A percentile compares a stretch with the other conserved stretches of the same genome.
Conservation (phyloP, 371 early-diverging fungal species). For the Lichtheimia hyalospora region DNA sequence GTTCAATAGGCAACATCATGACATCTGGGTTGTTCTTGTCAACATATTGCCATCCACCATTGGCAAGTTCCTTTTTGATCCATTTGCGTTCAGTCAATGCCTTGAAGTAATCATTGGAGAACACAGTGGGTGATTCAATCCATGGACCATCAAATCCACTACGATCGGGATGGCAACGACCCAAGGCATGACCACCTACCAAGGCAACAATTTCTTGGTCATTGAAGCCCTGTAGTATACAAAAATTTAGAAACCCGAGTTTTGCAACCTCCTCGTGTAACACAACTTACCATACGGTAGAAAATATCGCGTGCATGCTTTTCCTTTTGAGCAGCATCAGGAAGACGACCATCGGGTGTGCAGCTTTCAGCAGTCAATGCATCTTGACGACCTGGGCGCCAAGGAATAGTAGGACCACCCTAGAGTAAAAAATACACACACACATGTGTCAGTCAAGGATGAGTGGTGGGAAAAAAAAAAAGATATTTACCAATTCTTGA, state of each 20-base stretch:
- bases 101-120: conserved; percentile 88
- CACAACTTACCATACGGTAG: conserved; percentile 75
- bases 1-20: conserved; percentile 52
- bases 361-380: conserved; percentile 36
- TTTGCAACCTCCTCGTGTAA: conserved; percentile 6
- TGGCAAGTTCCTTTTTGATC: conserved; percentile 74
- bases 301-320: conserved; percentile 82
- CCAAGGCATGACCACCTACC: conserved; percentile 93
- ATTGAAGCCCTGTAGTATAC: conserved; percentile 67
- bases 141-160: conserved; percentile 91
- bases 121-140: conserved; percentile 85
- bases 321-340: conserved; percentile 81
- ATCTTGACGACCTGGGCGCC: conserved; percentile 88
- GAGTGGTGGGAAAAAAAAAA: background rate
- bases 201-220: conserved; percentile 96
- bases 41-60: conserved; percentile 85
- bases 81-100: conserved; percentile 79
- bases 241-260: background rate
- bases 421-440: too few species aligned
- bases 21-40: conserved; percentile 68
- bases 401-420: conserved; percentile 86
- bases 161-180: conserved; percentile 90
- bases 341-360: conserved; percentile 92
- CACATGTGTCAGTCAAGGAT: background rate
- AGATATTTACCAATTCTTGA: conserved; percentile 65